phyloP scores from a whole-genome alignment of 1,284 basidiomycete genomes.

The Boletus semigastroideus region DNA sequence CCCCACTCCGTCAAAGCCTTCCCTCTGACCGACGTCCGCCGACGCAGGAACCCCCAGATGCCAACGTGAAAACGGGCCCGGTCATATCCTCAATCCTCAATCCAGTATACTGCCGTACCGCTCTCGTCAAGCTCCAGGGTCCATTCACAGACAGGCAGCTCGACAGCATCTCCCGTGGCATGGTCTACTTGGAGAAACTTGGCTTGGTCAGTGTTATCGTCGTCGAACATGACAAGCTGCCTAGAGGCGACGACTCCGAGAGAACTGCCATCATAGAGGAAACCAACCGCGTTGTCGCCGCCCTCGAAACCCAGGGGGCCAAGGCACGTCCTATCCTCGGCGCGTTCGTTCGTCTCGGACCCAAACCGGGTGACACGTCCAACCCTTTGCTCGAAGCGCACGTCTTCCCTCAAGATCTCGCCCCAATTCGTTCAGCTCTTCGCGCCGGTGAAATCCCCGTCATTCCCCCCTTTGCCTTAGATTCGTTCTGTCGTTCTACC shows the following conservation, averaged over 20 bases:
- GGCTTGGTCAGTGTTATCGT: slow-evolving; percentile 95
- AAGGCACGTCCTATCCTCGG: slow-evolving; percentile 86
- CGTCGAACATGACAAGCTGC: slow-evolving; percentile 84
- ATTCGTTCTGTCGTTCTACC: slow-evolving; percentile 85
- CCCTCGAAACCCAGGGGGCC: slow-evolving; percentile 83
- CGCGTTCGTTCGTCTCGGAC: slow-evolving; percentile 82
- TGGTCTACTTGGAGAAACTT: slow-evolving; percentile 94
- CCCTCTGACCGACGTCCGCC: slow-evolving; percentile 19
- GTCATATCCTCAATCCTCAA: slow-evolving; percentile 83
- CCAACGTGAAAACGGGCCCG: slow-evolving; percentile 37
- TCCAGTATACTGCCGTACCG: slow-evolving; percentile 80
- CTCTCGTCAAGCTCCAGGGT: slow-evolving; percentile 96
- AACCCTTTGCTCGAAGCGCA: slow-evolving; percentile 66
- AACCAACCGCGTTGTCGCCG: slow-evolving; percentile 81
- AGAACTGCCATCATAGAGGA: slow-evolving; percentile 64
- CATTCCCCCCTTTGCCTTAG: slow-evolving; percentile 90
- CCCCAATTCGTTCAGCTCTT: slow-evolving; percentile 84
- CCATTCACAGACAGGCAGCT: slow-evolving; percentile 96
- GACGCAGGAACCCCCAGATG: slow-evolving; percentile 25
- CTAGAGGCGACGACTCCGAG: slow-evolving; percentile 65
- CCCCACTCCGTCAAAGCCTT: slow-evolving; percentile 14
- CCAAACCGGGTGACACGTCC: slow-evolving; percentile 52
- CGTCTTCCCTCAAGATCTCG: slow-evolving; percentile 72
- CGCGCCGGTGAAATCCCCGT: slow-evolving; percentile 95
- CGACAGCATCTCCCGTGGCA: slow-evolving; percentile 89